A percentile compares a stretch with the other conserved stretches of the same genome.
phyloP scores from a whole-genome alignment of 2,329 filamentous ascomycete genomes.

The Aspergillaceae sp. region DNA sequence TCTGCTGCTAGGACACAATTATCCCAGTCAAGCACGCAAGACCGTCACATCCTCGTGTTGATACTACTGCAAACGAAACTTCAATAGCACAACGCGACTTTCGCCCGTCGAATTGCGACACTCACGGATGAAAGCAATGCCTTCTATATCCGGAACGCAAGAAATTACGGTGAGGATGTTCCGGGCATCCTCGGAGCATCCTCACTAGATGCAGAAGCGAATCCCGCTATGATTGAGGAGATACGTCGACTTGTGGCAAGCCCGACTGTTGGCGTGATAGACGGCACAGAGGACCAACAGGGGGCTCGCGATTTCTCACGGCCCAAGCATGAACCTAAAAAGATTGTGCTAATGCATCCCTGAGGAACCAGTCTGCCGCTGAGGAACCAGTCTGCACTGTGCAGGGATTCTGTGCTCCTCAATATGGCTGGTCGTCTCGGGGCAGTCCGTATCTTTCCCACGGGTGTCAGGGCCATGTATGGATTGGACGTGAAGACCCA shows the following conservation, averaged over 20 bases:
- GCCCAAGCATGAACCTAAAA: background rate
- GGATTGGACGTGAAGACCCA: no score
- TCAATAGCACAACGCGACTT: conserved; percentile 5
- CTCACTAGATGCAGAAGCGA: background rate
- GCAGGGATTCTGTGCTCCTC: background rate
- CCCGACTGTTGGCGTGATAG: background rate
- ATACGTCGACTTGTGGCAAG: background rate
- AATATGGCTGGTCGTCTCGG: background rate
- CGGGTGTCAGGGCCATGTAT: no score
- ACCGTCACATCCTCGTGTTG: background rate
- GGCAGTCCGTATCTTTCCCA: no score
- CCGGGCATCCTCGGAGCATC: background rate
- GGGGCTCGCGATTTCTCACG: background rate
- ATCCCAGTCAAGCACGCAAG: conserved; percentile 8
- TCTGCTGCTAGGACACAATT: background rate
- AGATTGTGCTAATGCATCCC: background rate
- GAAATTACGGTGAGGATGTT: background rate
- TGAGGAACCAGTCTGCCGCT: no score
- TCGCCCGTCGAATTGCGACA: conserved; percentile 9
- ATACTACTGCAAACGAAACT: background rate
- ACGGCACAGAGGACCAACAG: background rate
- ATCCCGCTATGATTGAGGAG: background rate
- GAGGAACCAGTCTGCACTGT: background rate
- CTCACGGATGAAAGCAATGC: background rate
- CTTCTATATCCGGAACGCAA: background rate